Evolutionary conservation across 192 early-diverging fungal genomes (phyloP), one percentile per base, ranked within the genome.

Genomic region (Coemansia sp.): DNA sequence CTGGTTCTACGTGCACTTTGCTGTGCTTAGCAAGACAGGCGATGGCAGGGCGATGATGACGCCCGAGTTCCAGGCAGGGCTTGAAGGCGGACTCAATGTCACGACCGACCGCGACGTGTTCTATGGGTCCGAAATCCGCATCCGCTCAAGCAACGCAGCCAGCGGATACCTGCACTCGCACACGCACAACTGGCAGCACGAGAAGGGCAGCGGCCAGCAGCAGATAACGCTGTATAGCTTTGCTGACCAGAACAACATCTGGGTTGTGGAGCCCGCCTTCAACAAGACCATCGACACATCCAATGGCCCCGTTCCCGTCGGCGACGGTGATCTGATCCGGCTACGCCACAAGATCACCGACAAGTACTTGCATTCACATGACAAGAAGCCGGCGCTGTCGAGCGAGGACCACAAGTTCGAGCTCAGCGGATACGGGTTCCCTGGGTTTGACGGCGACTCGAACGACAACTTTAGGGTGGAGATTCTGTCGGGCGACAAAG

Each of bases 31-130:
- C 26, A 83, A 84, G 49, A 85, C 84, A 59, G 95, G 97, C 26
- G 88, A 90, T 10, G 96, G 94, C n/a, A 92, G 93, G 73, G 84
- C 85, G n/a, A 95, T 95, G 78, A 93, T 98, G 93, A 87, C 88
- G 57, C 87, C 92, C n/a, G 87, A 88, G 70, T 98, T 98, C 84
- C 94, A 96, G 81, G 86, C 89, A 39, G 87, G 90, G 37, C 82
- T 99, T 9, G 54, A 63, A 3, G 98, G 95, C 40, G 90, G 69
- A 1, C 69, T 64, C 26, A 57, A 74, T 16, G 52, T 78, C 4
- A 45, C 50, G 9, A 83, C 81, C 1, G 71, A 73, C 40, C 84
- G 84, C 48, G 84, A 83, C 52, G 77, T 82, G 56, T 85, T 67
- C 63, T 85, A 85, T 19, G 85, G 85, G 0, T 79, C 79, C 6